phyloP scores from a whole-genome alignment of 1,284 basidiomycete genomes.

The Anthracocystis setariae region DNA sequence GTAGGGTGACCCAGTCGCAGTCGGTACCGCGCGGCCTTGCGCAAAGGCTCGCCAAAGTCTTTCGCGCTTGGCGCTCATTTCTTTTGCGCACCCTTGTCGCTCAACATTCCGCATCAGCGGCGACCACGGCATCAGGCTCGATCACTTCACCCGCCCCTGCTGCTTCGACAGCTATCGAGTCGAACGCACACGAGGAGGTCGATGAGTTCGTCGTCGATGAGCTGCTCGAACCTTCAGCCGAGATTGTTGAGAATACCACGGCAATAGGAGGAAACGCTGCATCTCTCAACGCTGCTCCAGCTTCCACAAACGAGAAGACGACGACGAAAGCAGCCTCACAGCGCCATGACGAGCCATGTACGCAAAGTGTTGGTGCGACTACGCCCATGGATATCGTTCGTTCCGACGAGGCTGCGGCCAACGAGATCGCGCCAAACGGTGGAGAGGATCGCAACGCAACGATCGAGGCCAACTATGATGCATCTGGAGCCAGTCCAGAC shows the following conservation, averaged over 20 bases:
- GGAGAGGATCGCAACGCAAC: neutral
- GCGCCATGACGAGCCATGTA: neutral
- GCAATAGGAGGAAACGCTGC: neutral
- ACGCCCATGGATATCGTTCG: neutral
- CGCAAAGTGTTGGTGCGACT: neutral
- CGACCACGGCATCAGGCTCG: neutral
- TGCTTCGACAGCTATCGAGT: neutral
- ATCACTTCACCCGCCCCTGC: neutral
- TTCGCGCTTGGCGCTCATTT: slow-evolving; percentile 4
- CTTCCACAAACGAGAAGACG: neutral
- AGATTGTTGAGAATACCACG: neutral
- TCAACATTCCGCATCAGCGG: neutral
- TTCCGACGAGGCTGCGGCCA: neutral
- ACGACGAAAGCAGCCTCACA: neutral
- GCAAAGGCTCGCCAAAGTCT: slow-evolving; percentile 1
- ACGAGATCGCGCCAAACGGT: neutral
- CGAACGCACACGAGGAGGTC: neutral
- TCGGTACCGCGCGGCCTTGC: slow-evolving; percentile 5
- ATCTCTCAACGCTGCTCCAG: neutral
- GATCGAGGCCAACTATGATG: neutral
- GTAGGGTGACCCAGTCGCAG: neutral
- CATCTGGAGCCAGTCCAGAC: neutral
- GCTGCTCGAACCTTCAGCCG: neutral
- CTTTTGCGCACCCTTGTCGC: neutral
- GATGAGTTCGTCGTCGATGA: neutral